These are phyloP conservation scores for Sporisorium iseilematis-ciliati DNA, from an alignment of 1,284 basidiomycete species.

Conservation along the genomic window DNA sequence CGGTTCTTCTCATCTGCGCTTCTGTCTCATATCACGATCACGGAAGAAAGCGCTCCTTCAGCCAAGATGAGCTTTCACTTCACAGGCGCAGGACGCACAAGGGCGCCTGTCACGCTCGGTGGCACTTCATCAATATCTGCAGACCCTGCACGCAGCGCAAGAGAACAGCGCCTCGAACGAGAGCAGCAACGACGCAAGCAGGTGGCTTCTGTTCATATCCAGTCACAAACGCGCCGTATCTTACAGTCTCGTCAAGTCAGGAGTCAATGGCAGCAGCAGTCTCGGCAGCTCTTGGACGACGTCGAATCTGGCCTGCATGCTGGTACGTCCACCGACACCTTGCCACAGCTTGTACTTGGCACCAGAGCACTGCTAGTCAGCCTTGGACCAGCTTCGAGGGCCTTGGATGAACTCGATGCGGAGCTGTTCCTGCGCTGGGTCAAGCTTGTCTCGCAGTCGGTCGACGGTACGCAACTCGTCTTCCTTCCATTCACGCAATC, in stretches of 20 bases:
- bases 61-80: slow-evolving; percentile 53
- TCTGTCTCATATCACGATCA: background rate
- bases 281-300: slow-evolving; percentile 10
- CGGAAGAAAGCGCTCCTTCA: background rate
- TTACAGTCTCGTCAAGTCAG: slow-evolving; percentile 24
- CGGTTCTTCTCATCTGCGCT: background rate
- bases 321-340: background rate
- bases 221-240: slow-evolving; percentile 37
- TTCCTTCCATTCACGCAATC: slow-evolving; percentile 23
- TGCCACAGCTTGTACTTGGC: slow-evolving; percentile 17
- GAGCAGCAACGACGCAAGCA: slow-evolving; percentile 41
- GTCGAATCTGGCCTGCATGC: slow-evolving; percentile 4
- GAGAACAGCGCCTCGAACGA: slow-evolving; percentile 38
- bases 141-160: slow-evolving; percentile 44
- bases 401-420: slow-evolving; percentile 14
- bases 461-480: slow-evolving; percentile 21
- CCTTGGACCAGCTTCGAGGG: slow-evolving; percentile 26
- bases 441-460: slow-evolving; percentile 19
- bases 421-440: slow-evolving; percentile 30
- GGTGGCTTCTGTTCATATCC: slow-evolving; percentile 24
- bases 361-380: slow-evolving; percentile 29
- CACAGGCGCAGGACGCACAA: slow-evolving; percentile 43
- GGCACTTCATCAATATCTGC: slow-evolving; percentile 31
- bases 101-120: slow-evolving; percentile 45
- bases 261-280: slow-evolving; percentile 16